Conservation (phyloP, 1,284 basidiomycete genomes). For the Tetrapyrgos nigripes region DNA sequence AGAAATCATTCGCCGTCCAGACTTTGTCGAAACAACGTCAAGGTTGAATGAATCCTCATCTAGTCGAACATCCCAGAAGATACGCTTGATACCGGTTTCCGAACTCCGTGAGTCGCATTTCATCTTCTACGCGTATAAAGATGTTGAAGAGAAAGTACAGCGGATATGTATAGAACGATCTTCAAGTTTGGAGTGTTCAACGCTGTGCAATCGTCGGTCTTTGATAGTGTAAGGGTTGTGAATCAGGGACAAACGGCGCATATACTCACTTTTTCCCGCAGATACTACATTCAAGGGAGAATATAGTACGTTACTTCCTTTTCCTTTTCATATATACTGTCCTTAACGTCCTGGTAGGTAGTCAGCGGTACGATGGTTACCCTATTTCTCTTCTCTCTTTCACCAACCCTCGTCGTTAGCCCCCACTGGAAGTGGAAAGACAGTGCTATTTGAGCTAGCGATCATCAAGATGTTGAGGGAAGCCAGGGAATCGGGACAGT, state of each 20-base stretch:
- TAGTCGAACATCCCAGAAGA: conserved; percentile 49
- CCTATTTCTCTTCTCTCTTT: conserved; percentile 9
- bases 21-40: too few relatives aligned
- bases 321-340: conserved; percentile 3
- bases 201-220: conserved; percentile 85
- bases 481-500: conserved; percentile 40
- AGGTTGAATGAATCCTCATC: too few relatives aligned
- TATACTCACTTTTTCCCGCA: conserved; percentile 33
- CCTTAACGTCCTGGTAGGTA: conserved; percentile 51
- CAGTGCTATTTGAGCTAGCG: conserved; percentile 91
- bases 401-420: conserved; percentile 50
- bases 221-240: conserved; percentile 70
- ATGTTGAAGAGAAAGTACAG: conserved; percentile 48
- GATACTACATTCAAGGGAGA: conserved; percentile 75
- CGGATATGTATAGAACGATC: conserved; percentile 79
- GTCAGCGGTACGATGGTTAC: conserved; percentile 66
- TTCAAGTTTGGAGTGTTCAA: conserved; percentile 94
- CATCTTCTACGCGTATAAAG: conserved; percentile 6
- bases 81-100: conserved; percentile 71
- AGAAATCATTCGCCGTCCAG: too few relatives aligned
- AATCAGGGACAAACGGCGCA: too few relatives aligned
- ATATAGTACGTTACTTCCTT: conserved; percentile 61
- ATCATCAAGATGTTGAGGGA: conserved; percentile 80
- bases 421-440: conserved; percentile 93
- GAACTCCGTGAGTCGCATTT: conserved; percentile 62